These are phyloP conservation scores for Coniophora puteana DNA, from an alignment of 1,284 basidiomycete genomes.

Conservation along the genomic window DNA sequence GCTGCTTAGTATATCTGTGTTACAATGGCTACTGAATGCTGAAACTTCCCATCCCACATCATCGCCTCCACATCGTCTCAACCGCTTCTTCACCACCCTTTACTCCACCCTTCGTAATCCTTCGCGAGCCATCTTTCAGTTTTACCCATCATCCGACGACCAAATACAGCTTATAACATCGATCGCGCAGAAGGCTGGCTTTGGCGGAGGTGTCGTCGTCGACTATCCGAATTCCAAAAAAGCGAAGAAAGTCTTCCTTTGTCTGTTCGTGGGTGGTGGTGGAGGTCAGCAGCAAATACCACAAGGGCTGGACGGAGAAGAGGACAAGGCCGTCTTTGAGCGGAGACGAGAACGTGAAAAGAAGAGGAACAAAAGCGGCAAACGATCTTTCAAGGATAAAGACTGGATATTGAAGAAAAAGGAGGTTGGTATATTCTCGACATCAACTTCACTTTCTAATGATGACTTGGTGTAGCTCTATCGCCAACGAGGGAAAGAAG, in stretches of 20 bases:
- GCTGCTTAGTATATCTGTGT: conserved; percentile 83
- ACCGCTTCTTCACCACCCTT: conserved; percentile 94
- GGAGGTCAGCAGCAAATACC: conserved; percentile 57
- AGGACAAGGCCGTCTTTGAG: conserved; percentile 60
- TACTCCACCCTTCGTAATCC: conserved; percentile 91
- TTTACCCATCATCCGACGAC: conserved; percentile 94
- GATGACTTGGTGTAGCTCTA: conserved; percentile 60
- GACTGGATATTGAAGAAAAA: conserved; percentile 87
- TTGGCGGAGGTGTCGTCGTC: conserved; percentile 95
- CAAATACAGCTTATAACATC: conserved; percentile 95
- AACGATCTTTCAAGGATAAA: conserved; percentile 60
- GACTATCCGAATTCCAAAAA: conserved; percentile 98
- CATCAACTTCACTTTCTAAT: conserved; percentile 6
- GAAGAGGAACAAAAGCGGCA: conserved; percentile 50
- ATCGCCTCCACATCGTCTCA: conserved; percentile 89
- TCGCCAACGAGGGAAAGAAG: conserved; percentile 76
- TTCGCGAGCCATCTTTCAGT: conserved; percentile 92
- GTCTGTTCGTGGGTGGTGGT: conserved; percentile 82
- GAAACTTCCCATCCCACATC: conserved; percentile 89
- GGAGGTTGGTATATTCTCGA: conserved; percentile 44
- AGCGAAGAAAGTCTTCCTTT: conserved; percentile 89
- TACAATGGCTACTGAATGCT: conserved; percentile 98
- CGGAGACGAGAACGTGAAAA: conserved; percentile 61
- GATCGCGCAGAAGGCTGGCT: conserved; percentile 91
- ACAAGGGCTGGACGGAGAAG: conserved; percentile 69